Evolutionary conservation across 2,329 filamentous ascomycete species (phyloP).

Genomic region (Boeremia lycopersici): DNA sequence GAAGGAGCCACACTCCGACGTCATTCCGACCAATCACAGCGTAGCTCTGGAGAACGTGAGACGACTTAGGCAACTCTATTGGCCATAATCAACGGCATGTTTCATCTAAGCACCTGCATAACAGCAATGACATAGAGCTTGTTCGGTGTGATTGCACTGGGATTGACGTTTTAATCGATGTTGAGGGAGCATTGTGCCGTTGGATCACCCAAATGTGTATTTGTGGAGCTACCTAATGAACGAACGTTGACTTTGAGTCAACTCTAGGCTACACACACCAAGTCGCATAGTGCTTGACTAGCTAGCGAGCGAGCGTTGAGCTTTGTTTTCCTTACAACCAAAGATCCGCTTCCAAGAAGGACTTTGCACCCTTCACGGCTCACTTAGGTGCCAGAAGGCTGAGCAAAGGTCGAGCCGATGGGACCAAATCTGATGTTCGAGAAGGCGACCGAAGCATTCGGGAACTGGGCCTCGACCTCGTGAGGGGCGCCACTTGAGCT

Average conservation of each 20-base stretch:
- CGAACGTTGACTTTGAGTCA: neutral
- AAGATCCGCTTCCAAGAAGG: too few relatives aligned
- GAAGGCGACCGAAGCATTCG: conserved; percentile 32
- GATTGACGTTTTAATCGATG: neutral
- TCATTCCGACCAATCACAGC: conserved; percentile 17
- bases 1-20: conserved; percentile 15
- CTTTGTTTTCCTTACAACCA: neutral
- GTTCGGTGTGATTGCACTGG: conserved; percentile 5
- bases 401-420: conserved; percentile 38
- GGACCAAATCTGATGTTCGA: conserved; percentile 42
- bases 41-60: conserved; percentile 26
- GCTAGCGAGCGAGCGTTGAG: neutral
- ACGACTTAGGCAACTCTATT: conserved; percentile 12
- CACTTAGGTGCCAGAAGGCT: conserved; percentile 23
- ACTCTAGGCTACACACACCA: neutral
- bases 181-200: neutral
- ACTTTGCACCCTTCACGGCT: neutral
- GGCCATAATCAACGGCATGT: conserved; percentile 7
- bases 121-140: conserved; percentile 7
- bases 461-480: conserved; percentile 31
- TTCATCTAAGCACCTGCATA: conserved; percentile 6
- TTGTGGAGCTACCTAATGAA: neutral
- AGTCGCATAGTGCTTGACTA: neutral
- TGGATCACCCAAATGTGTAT: neutral
- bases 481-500: conserved; percentile 36